Evolutionary conservation across 129 eudicot genomes (phyloP), one percentile per base, ranked within the genome.

Genomic region (Helianthus annuus): DNA sequence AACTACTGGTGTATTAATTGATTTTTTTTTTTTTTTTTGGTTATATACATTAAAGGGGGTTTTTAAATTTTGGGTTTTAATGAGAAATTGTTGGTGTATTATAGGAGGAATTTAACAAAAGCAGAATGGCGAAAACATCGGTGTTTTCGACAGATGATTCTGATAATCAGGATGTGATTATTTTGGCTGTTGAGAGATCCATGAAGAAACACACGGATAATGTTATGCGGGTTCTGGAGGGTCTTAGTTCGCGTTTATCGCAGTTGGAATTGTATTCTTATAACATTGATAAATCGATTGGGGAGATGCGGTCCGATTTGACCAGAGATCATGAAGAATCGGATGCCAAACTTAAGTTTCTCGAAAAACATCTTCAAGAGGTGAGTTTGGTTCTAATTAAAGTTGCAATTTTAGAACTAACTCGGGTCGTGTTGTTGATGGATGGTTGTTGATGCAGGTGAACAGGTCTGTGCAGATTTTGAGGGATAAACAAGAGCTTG

Each of bases 401-500:
- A 10, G 45, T 5, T 40, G 45, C 45, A 40, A 40, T 40, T 6
- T 40, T 40, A 40, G 45, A 40, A 40, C 45, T 40, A 40, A 40
- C 8, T 40, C 45, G 45, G 45, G 45, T 40, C 45, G 45, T 6
- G 45, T 40, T 6, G 45, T 40, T 40, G 9, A 5, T 6, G 5
- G 42, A 19, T 19, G 45, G 45, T 6, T 40, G 45, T 40, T 40
- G 45, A 40, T 40, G 45, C 45, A 40, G 45, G 45, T 93, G 15
- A 97, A 89, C 68, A 85, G 98, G 77, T 93, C 97, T 1, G 91
- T 93, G 12, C 97, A 93, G 80, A 87, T 93, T 71, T 80, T 90
- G 53, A 82, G 97, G 76, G 98, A 93, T 78, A 90, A 87, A 71
- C 98, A 93, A 61, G 98, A 93, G 69, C 92, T 93, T 66, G 97